Evolutionary conservation across 305 asterid species (phyloP).

Genomic region (Solanum hybrid): DNA sequence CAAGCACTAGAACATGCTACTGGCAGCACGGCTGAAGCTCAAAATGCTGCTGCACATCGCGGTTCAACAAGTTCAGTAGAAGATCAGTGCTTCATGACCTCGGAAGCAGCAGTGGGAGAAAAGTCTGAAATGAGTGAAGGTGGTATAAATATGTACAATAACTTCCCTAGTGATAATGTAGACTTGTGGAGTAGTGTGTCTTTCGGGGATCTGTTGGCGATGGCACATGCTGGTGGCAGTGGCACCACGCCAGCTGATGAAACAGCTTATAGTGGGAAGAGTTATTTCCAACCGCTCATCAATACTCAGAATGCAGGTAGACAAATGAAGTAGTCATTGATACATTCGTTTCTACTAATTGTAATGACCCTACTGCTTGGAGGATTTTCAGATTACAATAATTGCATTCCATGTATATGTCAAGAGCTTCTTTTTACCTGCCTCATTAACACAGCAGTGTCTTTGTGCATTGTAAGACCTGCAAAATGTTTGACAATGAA

Average conservation of each 20-base stretch:
- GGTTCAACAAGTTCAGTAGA: constrained; percentile 4
- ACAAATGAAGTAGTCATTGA: background rate
- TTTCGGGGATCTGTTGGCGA: constrained; percentile 38
- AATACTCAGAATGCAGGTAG: constrained; percentile 13
- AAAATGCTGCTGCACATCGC: constrained; percentile 5
- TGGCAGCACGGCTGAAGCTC: constrained; percentile 5
- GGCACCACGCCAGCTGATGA: constrained; percentile 15
- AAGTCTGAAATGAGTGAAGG: constrained; percentile 11
- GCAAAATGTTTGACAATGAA: background rate
- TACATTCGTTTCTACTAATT: background rate
- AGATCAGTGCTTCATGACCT: background rate
- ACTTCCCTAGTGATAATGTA: constrained; percentile 13
- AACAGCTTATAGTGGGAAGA: background rate
- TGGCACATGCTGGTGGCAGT: constrained; percentile 35
- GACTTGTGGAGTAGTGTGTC: constrained; percentile 27
- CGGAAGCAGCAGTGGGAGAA: constrained; percentile 10
- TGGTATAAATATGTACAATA: background rate
- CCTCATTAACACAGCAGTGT: background rate
- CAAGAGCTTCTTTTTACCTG: background rate
- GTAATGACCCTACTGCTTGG: background rate
- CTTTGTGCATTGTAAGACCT: background rate
- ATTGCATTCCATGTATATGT: background rate
- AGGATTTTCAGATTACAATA: background rate
- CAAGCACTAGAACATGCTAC: constrained; percentile 12
- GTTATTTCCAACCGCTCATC: constrained; percentile 7